Evolutionary conservation across 768 basidiomycete genomes (phyloP), one percentile per base, ranked within the genome.

Genomic region (Baorangia bicolor): DNA sequence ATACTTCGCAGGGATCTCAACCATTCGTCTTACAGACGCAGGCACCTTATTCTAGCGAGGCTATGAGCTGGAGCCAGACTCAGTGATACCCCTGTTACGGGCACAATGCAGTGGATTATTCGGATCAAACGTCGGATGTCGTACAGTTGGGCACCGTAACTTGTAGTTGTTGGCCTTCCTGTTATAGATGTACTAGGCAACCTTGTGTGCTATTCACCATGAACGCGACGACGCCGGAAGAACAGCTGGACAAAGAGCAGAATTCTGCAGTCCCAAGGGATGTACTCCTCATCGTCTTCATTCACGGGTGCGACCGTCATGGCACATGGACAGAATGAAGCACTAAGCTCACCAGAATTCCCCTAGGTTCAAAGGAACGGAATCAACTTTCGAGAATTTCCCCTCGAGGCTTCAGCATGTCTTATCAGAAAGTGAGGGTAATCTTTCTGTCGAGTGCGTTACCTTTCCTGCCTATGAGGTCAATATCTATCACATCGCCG

Each of bases 391-490:
- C 58, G 77, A 74, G 35, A 77, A 79, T 53, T 98, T 97, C 62
- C 94, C 94, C 2, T 78, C 85, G 48, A 78, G 92, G 49, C 75
- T 98, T 28, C 82, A 84, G 55, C 91, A 96, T 65, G 72, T 93
- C 40, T 76, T 96, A 5, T 75, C 84, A 8, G 82, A 89, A 64
- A 87, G 84, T 0, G 75, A 90, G 25, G 69, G 75, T 3, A 74
- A 81, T 37, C 72, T 83, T 5, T 65, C 66, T 31, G 84, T 90
- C 11, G 90, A 95, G 68, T 88, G 82, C 57, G 72, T 87, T n/a
- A 77, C 92, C 14, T 97, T 96, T 65, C 94, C 94, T 23, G 86
- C 85, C 2, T 98, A 96, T 62, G 90, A 97, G 79, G 91, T 90
- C 56, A 61, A 53, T 63, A 11, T 48, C 53, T 47, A 51, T 60